Evolutionary conservation across 495 filamentous ascomycete genomes (phyloP), one percentile per base, ranked within the genome.

Genomic region (Talaromyces ruber): DNA sequence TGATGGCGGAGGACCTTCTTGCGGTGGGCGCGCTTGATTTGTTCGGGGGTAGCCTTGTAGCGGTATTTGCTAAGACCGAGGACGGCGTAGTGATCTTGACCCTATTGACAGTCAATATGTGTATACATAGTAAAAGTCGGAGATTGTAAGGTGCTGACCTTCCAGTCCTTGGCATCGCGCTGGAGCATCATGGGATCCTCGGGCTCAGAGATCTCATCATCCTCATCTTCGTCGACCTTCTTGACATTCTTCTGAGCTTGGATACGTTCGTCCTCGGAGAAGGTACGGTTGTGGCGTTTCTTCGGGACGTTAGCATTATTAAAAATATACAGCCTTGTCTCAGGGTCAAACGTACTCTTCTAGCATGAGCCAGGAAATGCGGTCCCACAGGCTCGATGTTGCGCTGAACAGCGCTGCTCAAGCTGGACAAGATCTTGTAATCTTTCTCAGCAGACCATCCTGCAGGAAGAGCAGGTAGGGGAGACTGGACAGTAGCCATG

Each of bases 1-100:
- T 98, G 94, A 74, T 98, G 94, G 79, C 90, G 92, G 39, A 98
- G 88, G 61, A 98, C 94, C 87, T 98, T 98, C 86, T 97, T 97
- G 78, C 94, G 90, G 81, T 98, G 93, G 68, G 94, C 95, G 64
- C 88, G 87, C 82, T 96, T 96, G 82, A 98, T 97, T 81, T 97
- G 94, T 66, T 97, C 92, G 73, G 96, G 92, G 65, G 92, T 97
- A 30, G 94, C 94, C 66, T 82, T 84, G 76, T 83, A 93, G 68
- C 94, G 88, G 82, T 96, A 91, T 78, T 92, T 93, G 66, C 87
- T 88, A 59, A 98, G 79, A 66, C 94, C 94, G 57, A 98, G 89
- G 32, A 98, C 91, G 65, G 93, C 91, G 78, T 98, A 98, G 80
- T 98, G 94, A 73, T 98, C 94, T 88, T 98, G 94, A 65, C 77